phyloP scores from a whole-genome alignment of 2,329 filamentous ascomycete species.

The Colletotrichum sublineola region DNA sequence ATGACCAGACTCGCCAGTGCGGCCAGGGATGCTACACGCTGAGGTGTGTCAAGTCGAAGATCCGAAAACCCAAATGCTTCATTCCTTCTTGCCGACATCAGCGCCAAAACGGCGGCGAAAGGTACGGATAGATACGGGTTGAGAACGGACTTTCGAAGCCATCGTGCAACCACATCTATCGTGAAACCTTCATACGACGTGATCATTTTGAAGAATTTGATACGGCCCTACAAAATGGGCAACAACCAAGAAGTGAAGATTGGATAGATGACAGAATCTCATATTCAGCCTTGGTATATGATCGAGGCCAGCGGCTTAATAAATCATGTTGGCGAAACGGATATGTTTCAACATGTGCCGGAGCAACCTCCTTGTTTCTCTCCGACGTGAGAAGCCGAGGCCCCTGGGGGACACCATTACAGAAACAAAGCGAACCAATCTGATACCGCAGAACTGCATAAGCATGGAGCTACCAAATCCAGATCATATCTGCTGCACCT shows the following conservation, averaged over 20 bases:
- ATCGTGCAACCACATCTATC: conserved; percentile 44
- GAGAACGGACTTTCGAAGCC: conserved; percentile 43
- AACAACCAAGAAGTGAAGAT: rapidly evolving
- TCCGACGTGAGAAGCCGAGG: conserved; percentile 23
- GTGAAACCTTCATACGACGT: conserved; percentile 46
- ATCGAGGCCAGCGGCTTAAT: not conserved
- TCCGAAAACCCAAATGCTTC: conserved; percentile 10
- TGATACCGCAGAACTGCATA: not conserved
- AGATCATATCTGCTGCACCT: conserved; percentile 5
- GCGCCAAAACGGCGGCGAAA: conserved; percentile 39
- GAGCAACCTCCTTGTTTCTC: conserved; percentile 5
- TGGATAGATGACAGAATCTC: not conserved
- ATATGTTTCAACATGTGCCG: conserved; percentile 32
- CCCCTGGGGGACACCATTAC: not conserved
- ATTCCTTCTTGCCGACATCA: conserved; percentile 18
- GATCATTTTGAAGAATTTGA: not conserved
- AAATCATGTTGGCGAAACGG: conserved; percentile 26
- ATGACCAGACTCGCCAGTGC: conserved; percentile 41
- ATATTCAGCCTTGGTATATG: not conserved
- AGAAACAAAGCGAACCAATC: conserved; percentile 15
- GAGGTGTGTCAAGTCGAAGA: conserved; percentile 10
- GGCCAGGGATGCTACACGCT: conserved; percentile 27
- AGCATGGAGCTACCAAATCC: conserved; percentile 20
- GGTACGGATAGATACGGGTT: conserved; percentile 44
- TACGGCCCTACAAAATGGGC: too few relatives aligned